phyloP scores from a whole-genome alignment of 2,329 filamentous ascomycete species.

The Phoma sp. region DNA sequence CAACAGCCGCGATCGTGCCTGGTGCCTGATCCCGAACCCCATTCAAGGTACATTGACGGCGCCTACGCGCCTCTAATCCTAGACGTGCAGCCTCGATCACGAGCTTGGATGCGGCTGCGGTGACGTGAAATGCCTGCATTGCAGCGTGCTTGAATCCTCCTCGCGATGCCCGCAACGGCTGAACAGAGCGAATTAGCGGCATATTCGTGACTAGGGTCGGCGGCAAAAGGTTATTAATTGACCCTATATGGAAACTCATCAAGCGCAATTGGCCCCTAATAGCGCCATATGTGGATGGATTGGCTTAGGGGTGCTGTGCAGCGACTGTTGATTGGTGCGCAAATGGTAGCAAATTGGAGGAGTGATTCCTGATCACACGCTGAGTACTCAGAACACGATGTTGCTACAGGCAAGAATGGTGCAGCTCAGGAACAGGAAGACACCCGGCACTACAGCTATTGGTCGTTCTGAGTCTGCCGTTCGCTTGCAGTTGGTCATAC shows the following conservation, averaged over 20 bases:
- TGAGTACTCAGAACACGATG: constrained; percentile 14
- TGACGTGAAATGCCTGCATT: constrained; percentile 37
- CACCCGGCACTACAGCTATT: constrained; percentile 22
- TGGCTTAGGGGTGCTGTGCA: background rate
- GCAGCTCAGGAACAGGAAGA: constrained; percentile 21
- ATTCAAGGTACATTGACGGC: constrained; percentile 16
- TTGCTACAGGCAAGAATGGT: constrained; percentile 13
- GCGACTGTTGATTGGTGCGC: constrained; percentile 7
- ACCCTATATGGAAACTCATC: constrained; percentile 16
- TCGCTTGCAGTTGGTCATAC: constrained; percentile 28
- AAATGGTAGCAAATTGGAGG: constrained; percentile 10
- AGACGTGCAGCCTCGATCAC: constrained; percentile 31
- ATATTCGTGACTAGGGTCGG: constrained; percentile 23
- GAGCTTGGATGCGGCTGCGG: constrained; percentile 36
- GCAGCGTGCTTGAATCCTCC: constrained; percentile 26
- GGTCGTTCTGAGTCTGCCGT: constrained; percentile 9
- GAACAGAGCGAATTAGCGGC: constrained; percentile 30
- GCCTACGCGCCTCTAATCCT: constrained; percentile 19
- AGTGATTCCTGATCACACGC: constrained; percentile 4
- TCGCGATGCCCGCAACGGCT: constrained; percentile 27
- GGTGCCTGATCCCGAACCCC: constrained; percentile 2
- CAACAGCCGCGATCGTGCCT: constrained; percentile 6
- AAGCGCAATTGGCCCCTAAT: constrained; percentile 25
- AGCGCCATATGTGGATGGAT: constrained; percentile 21
- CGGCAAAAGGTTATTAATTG: constrained; percentile 33